Base-by-base conservation (phyloP, 768 basidiomycete genomes). In the Podaxis pistillaris region DNA sequence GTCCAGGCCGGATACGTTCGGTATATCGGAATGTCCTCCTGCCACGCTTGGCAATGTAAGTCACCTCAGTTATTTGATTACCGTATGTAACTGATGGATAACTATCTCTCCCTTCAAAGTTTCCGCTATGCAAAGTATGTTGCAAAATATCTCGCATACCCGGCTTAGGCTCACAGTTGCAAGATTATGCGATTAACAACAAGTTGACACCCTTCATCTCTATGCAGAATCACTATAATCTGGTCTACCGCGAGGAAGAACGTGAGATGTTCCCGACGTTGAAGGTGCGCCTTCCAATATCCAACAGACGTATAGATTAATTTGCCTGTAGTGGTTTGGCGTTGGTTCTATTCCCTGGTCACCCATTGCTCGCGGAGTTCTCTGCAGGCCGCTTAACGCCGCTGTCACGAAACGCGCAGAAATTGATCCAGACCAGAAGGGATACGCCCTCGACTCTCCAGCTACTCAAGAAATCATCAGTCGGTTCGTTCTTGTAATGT, bases 221-320 rank as follows among this genome's bases (percentile, higher is more conserved):
- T 1, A 86, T 89, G 86, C 86, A 88, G 73, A 88, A 88, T 67
- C 83, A 85, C 65, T 81, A 88, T 69, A 83, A 71, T 62, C 71
- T 86, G 22, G 66, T 84, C 11, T 89, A 89, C 67, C 76, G 86
- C 7, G 87, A 89, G 68, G 87, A 89, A 69, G 86, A 85, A 64
- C 74, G 84, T 0, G 83, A 84, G 64, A 83, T 86, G 81, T 82
- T 86, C 65, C 87, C 87, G 0, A 81, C 79, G 0, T 70, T 84
- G 46, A 83, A 83, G 75, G 83, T 81, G 30, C 26, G 56, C 13
- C 19, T 52, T 15, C 24, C 4, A 4, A 17, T 26, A 24, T 12
- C 26, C 37, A 17, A 12, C 11, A 2, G 33, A 2, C 3, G n/a
- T 26, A 24, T 40, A 26, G 15, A 7, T 46, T 49, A 12, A 51